Evolutionary conservation across 1,284 basidiomycete species (phyloP).

Genomic region (Cutaneotrichosporon sp.): DNA sequence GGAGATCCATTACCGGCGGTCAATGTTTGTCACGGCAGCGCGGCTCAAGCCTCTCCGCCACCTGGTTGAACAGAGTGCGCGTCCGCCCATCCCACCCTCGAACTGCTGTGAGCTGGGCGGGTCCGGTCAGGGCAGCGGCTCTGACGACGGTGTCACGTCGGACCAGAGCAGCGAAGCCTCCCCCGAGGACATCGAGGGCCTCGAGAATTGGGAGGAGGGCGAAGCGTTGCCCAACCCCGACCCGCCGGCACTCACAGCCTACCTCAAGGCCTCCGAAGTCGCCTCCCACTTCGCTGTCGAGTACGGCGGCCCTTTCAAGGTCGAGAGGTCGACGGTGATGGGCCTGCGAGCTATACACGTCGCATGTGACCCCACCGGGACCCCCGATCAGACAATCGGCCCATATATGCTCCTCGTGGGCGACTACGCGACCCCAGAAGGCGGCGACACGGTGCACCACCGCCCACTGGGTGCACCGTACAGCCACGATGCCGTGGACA

Average conservation of each 20-base stretch:
- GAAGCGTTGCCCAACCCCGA: background rate
- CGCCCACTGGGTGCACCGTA: background rate
- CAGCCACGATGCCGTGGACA: background rate
- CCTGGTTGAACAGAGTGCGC: no score
- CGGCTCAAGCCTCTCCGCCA: no score
- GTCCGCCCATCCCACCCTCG: no score
- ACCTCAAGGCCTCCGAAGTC: background rate
- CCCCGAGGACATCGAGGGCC: background rate
- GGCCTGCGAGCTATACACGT: no score
- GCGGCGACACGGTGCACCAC: background rate
- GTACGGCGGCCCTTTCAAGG: background rate
- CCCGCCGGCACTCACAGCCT: background rate
- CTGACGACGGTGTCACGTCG: background rate
- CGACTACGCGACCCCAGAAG: background rate
- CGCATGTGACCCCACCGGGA: no score
- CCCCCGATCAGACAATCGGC: background rate
- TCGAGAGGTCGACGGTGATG: background rate
- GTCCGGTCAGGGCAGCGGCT: no score
- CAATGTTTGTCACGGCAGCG: background rate
- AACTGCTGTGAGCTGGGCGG: no score
- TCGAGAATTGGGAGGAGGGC: background rate
- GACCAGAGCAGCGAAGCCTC: background rate
- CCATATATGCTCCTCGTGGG: background rate
- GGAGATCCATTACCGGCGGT: background rate
- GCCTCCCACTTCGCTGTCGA: background rate